phyloP scores from a whole-genome alignment of 1,284 basidiomycete genomes.

The Athelia sp. region DNA sequence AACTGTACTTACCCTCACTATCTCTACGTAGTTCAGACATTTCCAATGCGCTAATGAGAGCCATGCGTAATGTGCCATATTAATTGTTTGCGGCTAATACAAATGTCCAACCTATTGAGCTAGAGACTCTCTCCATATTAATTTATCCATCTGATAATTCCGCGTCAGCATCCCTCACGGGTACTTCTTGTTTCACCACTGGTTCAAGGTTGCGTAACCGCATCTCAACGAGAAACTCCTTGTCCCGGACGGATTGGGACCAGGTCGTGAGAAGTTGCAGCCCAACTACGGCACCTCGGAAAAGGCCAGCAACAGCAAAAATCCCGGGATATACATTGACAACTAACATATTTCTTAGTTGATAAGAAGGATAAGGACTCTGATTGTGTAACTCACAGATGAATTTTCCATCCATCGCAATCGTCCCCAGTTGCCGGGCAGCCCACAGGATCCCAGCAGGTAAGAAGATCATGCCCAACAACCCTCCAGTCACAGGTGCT shows the following conservation, averaged over 20 bases:
- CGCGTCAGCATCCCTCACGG: background rate
- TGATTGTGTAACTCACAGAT: conserved; percentile 51
- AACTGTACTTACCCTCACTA: too few species aligned
- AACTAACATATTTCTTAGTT: conserved; percentile 1
- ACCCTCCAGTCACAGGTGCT: conserved; percentile 45
- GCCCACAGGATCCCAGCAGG: conserved; percentile 47
- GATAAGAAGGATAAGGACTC: too few species aligned
- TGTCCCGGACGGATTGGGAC: conserved; percentile 75
- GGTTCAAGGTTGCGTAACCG: conserved; percentile 66
- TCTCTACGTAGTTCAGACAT: too few species aligned
- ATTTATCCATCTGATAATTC: background rate
- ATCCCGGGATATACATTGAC: conserved; percentile 70
- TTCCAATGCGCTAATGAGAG: too few species aligned
- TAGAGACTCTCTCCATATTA: conserved; percentile 1
- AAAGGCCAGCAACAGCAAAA: conserved; percentile 51
- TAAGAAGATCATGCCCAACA: conserved; percentile 58
- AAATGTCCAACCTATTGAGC: conserved; percentile 7
- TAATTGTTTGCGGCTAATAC: too few species aligned
- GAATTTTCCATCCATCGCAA: conserved; percentile 42
- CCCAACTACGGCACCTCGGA: conserved; percentile 38
- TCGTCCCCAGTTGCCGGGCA: conserved; percentile 37
- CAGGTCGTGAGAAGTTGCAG: conserved; percentile 48
- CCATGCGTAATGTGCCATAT: too few species aligned
- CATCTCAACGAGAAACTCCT: conserved; percentile 82
- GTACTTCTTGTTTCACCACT: conserved; percentile 19